Percentiles rank a stretch among this genome's conserved stretches.
phyloP scores from a whole-genome alignment of 2,329 filamentous ascomycete species.

The Aspergillus udagawae region DNA sequence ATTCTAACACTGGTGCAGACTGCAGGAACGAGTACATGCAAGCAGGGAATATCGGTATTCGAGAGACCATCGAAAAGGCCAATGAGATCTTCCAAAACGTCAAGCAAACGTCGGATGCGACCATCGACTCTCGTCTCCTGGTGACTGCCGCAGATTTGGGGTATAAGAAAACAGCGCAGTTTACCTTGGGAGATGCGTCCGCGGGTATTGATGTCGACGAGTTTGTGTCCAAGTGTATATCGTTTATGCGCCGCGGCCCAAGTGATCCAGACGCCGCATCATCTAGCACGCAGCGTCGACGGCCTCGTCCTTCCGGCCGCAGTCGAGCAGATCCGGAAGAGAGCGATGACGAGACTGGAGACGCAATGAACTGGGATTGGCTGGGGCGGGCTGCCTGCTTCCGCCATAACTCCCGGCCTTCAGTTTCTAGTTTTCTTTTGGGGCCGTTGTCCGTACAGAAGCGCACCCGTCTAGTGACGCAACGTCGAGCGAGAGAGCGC shows the following conservation, averaged over 20 bases:
- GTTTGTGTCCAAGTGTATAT: conserved; percentile 84
- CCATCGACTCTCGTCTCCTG: conserved; percentile 81
- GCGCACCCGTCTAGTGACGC: conserved; percentile 65
- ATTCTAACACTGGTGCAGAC: conserved; percentile 45
- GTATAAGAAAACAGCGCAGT: conserved; percentile 69
- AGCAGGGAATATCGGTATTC: conserved; percentile 60
- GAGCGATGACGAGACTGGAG: conserved; percentile 66
- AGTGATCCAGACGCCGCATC: conserved; percentile 51
- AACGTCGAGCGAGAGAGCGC: conserved; percentile 66
- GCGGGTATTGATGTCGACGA: conserved; percentile 84
- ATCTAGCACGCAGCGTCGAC: conserved; percentile 35
- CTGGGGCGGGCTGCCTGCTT: conserved; percentile 75
- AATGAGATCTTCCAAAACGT: conserved; percentile 65
- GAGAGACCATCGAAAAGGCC: conserved; percentile 62
- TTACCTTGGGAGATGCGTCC: conserved; percentile 67
- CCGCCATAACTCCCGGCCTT: conserved; percentile 67
- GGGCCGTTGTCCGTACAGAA: conserved; percentile 88
- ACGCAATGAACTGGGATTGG: conserved; percentile 80
- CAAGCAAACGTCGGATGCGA: conserved; percentile 85
- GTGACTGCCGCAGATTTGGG: conserved; percentile 76
- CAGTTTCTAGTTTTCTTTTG: conserved; percentile 77
- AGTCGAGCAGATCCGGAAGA: conserved; percentile 49
- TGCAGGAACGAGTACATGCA: conserved; percentile 68
- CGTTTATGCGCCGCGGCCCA: conserved; percentile 72
- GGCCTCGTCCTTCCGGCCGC: conserved; percentile 29